Evolutionary conservation across 768 basidiomycete species (phyloP), one percentile per base, ranked within the genome.

Genomic region (Mycena albidolilacea): DNA sequence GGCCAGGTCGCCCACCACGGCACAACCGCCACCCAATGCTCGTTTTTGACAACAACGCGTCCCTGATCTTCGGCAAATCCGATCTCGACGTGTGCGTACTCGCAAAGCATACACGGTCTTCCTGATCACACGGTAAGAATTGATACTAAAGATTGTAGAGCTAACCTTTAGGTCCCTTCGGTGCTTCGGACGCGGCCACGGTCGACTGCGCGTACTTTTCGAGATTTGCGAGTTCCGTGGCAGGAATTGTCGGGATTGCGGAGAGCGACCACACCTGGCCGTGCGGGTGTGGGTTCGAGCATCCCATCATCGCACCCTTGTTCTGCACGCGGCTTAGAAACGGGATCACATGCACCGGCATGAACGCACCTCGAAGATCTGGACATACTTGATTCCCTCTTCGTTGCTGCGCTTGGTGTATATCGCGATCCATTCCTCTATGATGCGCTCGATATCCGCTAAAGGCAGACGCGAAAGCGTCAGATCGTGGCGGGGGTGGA

Each of bases 1-100:
- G 97, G 97, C 97, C 96, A 98, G 41, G 90, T 89, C 7, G 96
- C 97, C 97, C 97, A 98, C 92, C 95, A 97, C 2, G 97, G 97
- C 4, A 97, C 96, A 2, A 97, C 78, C 0, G 92, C 95, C 3
- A 94, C 86, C 90, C 95, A 98, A 77, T 93, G 88, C 19, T 90
- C 88, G 77, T 95, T 94, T 79, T 87, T 84, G 43, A 91, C 79
- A 3, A 97, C 91, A 50, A 96, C 82, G 12, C 96, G 90, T 15
- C 89, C 88, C 67, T 86, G 81, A 35, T 83, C 79, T n/a, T 78
- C 81, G 7, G 79, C 71, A 17, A 85, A 77, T 30, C 79, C 79
- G 9, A 89, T 80, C 80, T 97, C 95, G 50, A 89, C 86, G 64
- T 91, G 84, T 23, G 89, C 91, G 76, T 97, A 97, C 70, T 95